These are phyloP conservation scores for Acanthamoeba sp. DNA, from an alignment of 208 protist species.

Conservation along the genomic window DNA sequence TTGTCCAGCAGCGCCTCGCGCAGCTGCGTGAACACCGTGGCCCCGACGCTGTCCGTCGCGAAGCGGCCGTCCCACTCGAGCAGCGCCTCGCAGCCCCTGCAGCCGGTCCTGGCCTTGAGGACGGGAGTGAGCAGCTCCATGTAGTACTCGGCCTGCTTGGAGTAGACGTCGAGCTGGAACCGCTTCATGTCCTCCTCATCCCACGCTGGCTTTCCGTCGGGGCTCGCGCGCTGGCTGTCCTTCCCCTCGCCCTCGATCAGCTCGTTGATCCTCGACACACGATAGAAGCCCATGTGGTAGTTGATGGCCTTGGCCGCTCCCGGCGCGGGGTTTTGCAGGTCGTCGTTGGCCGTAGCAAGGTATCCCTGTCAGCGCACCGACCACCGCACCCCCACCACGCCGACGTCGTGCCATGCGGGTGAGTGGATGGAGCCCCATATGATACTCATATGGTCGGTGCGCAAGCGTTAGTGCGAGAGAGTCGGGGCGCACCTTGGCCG, in stretches of 20 bases:
- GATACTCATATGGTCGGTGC: too few species aligned
- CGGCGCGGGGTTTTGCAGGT: conserved; percentile 42
- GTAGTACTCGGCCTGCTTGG: conserved; percentile 42
- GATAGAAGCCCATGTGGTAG: conserved; percentile 66
- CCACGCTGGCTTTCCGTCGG: neutral
- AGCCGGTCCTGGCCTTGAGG: neutral
- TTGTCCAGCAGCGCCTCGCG: neutral
- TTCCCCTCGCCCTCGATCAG: conserved; percentile 13
- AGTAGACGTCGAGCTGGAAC: conserved; percentile 56
- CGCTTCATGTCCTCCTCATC: conserved; percentile 62
- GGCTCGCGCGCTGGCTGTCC: neutral
- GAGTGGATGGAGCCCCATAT: too few species aligned
- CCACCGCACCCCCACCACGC: too few species aligned
- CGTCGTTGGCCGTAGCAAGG: conserved; percentile 54
- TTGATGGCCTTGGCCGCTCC: neutral
- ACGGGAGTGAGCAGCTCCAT: conserved; percentile 46
- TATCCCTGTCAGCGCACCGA: neutral
- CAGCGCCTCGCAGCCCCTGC: neutral
- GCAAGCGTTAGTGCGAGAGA: too few species aligned
- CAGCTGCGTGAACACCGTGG: neutral
- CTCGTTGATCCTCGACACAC: conserved; percentile 1
- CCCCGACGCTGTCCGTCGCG: neutral
- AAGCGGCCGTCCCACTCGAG: conserved; percentile 54
- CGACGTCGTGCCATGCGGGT: too few species aligned
- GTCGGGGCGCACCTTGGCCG: neutral